These are phyloP conservation scores for Boletus edulis DNA, from an alignment of 768 basidiomycete species.

Conservation along the genomic window DNA sequence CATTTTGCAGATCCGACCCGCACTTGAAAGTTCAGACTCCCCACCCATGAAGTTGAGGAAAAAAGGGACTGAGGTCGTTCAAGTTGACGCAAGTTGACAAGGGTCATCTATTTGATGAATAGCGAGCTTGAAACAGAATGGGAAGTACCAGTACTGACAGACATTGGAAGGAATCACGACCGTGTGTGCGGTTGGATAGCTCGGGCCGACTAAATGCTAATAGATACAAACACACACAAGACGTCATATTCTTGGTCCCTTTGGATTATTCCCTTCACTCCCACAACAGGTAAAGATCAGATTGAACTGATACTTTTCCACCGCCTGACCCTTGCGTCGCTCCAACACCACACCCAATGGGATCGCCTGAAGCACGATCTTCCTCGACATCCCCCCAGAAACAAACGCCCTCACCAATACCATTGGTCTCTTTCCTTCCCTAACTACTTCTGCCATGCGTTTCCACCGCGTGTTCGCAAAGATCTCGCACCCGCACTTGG, in stretches of 20 bases:
- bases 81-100: no score
- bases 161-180: no score
- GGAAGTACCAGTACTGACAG: no score
- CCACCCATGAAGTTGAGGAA: no score
- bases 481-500: conserved; percentile 24
- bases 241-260: background rate
- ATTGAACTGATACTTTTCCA: conserved; percentile 17
- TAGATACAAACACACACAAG: no score
- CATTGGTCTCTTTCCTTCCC: conserved; percentile 9
- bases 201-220: no score
- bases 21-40: no score
- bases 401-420: conserved; percentile 29
- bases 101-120: no score
- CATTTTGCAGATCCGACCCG: no score
- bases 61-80: no score
- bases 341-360: conserved; percentile 17
- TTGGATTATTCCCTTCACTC: background rate
- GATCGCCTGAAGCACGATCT: conserved; percentile 26
- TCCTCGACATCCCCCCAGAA: conserved; percentile 26
- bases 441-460: conserved; percentile 15
- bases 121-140: no score
- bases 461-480: conserved; percentile 26
- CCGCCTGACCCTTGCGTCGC: background rate
- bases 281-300: conserved; percentile 27
- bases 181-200: no score